Evolutionary conservation across 306 rosid genomes (phyloP).

Genomic region (Pterocarpus santalinus): DNA sequence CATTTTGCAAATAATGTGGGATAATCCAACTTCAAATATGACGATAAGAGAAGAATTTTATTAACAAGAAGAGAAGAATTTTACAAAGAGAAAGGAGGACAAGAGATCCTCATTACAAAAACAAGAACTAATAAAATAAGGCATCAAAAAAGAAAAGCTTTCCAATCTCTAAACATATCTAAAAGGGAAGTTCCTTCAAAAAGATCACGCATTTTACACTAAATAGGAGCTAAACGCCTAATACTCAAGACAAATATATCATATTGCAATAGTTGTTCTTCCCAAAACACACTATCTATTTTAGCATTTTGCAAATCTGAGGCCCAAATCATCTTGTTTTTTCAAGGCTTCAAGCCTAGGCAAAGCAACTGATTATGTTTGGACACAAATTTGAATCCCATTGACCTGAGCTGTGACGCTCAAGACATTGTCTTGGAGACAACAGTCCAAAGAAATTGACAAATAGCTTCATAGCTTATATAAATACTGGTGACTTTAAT

Average conservation of each 20-base stretch:
- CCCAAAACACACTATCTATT: not conserved
- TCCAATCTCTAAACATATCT: no score
- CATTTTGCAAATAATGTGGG: no score
- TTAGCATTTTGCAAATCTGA: not conserved
- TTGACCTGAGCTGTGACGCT: not conserved
- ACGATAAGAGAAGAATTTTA: no score
- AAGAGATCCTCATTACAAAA: no score
- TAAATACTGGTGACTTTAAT: not conserved
- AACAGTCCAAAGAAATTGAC: not conserved
- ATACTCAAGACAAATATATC: not conserved
- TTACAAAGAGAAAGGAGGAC: no score
- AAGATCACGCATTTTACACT: no score
- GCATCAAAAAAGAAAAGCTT: no score
- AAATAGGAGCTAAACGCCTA: not conserved
- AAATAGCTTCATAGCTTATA: not conserved
- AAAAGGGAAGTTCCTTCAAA: no score
- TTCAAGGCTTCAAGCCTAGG: not conserved
- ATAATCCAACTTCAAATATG: no score
- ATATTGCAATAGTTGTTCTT: not conserved
- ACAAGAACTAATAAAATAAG: no score
- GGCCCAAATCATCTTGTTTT: not conserved
- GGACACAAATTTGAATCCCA: not conserved
- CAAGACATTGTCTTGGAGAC: not conserved
- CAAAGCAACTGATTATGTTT: not conserved
- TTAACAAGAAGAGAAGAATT: no score